phyloP scores from a whole-genome alignment of 371 early-diverging fungal species.

The Mucor circinelloides region DNA sequence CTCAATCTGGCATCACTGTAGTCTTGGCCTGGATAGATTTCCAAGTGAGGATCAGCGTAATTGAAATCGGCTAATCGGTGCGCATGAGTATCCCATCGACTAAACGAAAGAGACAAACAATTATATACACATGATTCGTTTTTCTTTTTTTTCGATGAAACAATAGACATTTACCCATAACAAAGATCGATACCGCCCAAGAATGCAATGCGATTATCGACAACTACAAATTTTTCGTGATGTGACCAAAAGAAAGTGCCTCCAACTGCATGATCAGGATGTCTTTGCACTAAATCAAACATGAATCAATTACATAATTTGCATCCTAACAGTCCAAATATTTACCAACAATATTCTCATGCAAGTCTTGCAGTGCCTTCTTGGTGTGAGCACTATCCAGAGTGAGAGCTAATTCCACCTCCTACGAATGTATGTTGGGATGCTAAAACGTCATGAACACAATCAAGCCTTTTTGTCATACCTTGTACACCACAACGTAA shows the following conservation, averaged over 20 bases:
- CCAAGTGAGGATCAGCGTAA: slow-evolving; percentile 26
- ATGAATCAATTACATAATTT: not conserved
- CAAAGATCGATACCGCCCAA: slow-evolving; percentile 84
- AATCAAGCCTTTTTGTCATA: slow-evolving; percentile 13
- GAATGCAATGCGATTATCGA: slow-evolving; percentile 78
- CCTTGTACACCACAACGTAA: slow-evolving; percentile 88
- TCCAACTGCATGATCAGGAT: slow-evolving; percentile 71
- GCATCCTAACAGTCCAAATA: slow-evolving; percentile 17
- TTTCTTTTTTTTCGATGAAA: not conserved
- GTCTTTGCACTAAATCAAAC: slow-evolving; percentile 60
- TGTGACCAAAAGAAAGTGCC: slow-evolving; percentile 79
- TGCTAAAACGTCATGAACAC: slow-evolving; percentile 1
- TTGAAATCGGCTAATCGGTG: slow-evolving; percentile 58
- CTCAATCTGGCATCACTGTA: slow-evolving; percentile 89
- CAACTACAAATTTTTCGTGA: slow-evolving; percentile 79
- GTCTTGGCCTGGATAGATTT: slow-evolving; percentile 73
- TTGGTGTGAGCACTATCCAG: slow-evolving; percentile 84
- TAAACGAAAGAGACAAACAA: slow-evolving; percentile 33
- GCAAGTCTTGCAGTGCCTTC: slow-evolving; percentile 68
- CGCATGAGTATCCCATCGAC: slow-evolving; percentile 80
- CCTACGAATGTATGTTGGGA: slow-evolving; percentile 40
- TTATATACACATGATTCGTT: not conserved
- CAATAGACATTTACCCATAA: slow-evolving; percentile 50
- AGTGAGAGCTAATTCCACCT: slow-evolving; percentile 78
- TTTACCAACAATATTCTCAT: slow-evolving; percentile 74